phyloP scores from a whole-genome alignment of 176 grass and related monocot species.

The Aegilops bicornis region DNA sequence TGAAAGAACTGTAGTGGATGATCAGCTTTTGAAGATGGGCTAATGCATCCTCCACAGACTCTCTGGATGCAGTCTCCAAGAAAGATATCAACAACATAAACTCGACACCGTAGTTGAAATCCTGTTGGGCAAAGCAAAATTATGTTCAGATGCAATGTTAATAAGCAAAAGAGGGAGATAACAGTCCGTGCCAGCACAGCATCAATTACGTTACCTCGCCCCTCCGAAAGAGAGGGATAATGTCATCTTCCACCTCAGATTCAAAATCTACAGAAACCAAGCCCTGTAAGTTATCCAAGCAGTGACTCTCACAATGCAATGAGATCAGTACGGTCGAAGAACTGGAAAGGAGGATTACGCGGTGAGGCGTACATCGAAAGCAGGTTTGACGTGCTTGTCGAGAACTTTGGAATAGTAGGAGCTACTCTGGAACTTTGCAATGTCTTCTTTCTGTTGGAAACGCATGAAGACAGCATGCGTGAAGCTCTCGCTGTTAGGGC shows the following conservation, averaged over 20 bases:
- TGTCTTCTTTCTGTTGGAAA: conserved; percentile 83
- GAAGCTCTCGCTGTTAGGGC: conserved; percentile 65
- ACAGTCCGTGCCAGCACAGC: not conserved
- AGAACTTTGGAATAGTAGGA: conserved; percentile 68
- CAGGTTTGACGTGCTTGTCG: conserved; percentile 68
- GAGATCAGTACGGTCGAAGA: conserved; percentile 22
- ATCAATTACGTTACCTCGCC: conserved; percentile 64
- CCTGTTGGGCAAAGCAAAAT: conserved; percentile 44
- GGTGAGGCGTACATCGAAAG: conserved; percentile 83
- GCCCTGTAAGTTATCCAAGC: conserved; percentile 53
- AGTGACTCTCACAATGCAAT: conserved; percentile 28
- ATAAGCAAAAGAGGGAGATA: not conserved
- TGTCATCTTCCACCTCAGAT: conserved; percentile 93
- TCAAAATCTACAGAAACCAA: conserved; percentile 89
- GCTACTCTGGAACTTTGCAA: conserved; percentile 70
- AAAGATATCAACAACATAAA: conserved; percentile 78
- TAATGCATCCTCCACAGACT: conserved; percentile 64
- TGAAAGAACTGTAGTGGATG: conserved; percentile 53
- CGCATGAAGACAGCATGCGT: conserved; percentile 84
- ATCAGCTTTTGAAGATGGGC: conserved; percentile 56
- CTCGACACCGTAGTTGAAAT: conserved; percentile 87
- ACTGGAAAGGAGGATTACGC: conserved; percentile 83
- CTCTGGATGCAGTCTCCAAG: conserved; percentile 46
- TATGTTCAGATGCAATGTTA: not conserved
- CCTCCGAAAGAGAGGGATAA: conserved; percentile 77